Percentiles rank a stretch among this genome's conserved stretches.
Evolutionary conservation across 1,284 basidiomycete species (phyloP).

Genomic region (Stereum hirsutum): DNA sequence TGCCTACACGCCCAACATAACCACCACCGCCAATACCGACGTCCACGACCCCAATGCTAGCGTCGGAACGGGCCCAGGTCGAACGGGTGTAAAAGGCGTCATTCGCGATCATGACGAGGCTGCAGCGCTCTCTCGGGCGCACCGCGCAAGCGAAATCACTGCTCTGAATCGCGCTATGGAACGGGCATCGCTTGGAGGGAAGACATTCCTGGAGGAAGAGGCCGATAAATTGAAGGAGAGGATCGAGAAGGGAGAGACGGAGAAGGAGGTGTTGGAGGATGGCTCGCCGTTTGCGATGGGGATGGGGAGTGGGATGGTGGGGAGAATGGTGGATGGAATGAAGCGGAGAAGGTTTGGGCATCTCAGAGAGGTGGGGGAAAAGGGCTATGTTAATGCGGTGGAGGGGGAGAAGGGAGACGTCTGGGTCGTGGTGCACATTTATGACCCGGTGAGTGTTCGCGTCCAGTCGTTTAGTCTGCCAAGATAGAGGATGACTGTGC

Average conservation of each 20-base stretch:
- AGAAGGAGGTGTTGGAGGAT: slow-evolving; percentile 25
- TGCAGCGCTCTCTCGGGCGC: slow-evolving; percentile 37
- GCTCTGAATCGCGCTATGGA: slow-evolving; percentile 49
- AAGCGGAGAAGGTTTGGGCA: slow-evolving; percentile 66
- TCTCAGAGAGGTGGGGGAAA: slow-evolving; percentile 69
- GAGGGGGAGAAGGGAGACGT: slow-evolving; percentile 61
- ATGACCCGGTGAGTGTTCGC: slow-evolving; percentile 59
- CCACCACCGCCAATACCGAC: slow-evolving; percentile 8
- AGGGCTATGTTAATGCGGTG: slow-evolving; percentile 67
- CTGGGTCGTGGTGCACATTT: slow-evolving; percentile 79
- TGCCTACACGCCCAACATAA: slow-evolving; percentile 15
- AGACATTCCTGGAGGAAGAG: slow-evolving; percentile 67
- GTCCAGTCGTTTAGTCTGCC: not conserved
- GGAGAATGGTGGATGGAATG: slow-evolving; percentile 32
- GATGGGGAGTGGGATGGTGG: slow-evolving; percentile 23
- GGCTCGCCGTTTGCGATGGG: slow-evolving; percentile 14
- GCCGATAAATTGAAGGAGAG: slow-evolving; percentile 33
- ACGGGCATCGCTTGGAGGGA: slow-evolving; percentile 49
- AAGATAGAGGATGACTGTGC: not conserved
- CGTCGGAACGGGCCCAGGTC: slow-evolving; percentile 76
- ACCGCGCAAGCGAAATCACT: slow-evolving; percentile 37
- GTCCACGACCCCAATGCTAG: no score
- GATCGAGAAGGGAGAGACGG: no score
- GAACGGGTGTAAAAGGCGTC: slow-evolving; percentile 80
- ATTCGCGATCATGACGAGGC: slow-evolving; percentile 72